These are phyloP conservation scores for Botrytis byssoidea DNA, from an alignment of 2,329 filamentous ascomycete species.

Conservation along the genomic window DNA sequence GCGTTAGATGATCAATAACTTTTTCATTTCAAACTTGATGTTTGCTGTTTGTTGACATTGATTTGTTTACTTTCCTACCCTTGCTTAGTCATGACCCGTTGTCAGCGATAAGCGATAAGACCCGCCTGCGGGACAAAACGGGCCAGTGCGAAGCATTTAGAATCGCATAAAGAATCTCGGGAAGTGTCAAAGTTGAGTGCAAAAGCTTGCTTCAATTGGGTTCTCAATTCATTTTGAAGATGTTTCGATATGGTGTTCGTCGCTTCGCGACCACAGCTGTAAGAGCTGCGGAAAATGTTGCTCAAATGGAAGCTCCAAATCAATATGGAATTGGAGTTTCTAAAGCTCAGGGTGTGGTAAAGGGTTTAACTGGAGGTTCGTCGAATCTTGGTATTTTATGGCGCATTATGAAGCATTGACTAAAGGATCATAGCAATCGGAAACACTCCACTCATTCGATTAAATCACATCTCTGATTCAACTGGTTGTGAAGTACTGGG, in stretches of 20 bases:
- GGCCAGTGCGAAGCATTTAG: neutral
- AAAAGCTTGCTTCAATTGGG: neutral
- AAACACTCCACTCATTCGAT: conserved; percentile 89
- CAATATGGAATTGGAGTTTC: conserved; percentile 62
- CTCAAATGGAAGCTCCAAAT: conserved; percentile 49
- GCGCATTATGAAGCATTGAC: conserved; percentile 15
- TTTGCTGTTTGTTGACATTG: conserved; percentile 20
- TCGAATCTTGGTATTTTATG: neutral
- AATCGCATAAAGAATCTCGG: conserved; percentile 9
- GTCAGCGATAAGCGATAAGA: conserved; percentile 20
- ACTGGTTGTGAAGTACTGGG: conserved; percentile 93
- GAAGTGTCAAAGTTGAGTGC: neutral
- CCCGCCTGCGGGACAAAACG: conserved; percentile 8
- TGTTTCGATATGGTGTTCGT: conserved; percentile 56
- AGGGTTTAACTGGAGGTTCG: conserved; percentile 66
- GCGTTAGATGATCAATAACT: neutral
- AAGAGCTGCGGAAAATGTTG: conserved; percentile 47
- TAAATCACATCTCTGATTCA: conserved; percentile 83
- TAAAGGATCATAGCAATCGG: conserved; percentile 70
- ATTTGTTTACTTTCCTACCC: conserved; percentile 21
- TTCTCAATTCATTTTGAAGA: conserved; percentile 35
- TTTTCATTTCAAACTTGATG: conserved; percentile 9
- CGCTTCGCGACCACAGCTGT: conserved; percentile 55
- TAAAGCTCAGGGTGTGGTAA: conserved; percentile 63
- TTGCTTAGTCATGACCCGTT: conserved; percentile 14